phyloP scores from a whole-genome alignment of 2,329 filamentous ascomycete species.

The Aspergillus sp. region DNA sequence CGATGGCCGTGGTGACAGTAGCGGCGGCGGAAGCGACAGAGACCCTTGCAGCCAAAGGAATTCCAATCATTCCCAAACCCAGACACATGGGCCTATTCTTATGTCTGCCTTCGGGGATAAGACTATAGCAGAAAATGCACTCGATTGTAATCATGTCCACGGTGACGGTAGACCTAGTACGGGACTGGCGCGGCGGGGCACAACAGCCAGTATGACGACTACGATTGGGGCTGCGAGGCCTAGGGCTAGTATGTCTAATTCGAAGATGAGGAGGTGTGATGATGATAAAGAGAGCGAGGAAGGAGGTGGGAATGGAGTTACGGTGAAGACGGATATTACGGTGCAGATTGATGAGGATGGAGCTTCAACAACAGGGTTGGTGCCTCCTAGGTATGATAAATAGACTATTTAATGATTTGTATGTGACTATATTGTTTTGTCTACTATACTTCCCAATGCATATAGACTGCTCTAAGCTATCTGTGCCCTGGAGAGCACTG shows the following conservation, averaged over 20 bases:
- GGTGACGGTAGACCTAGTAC: too few species aligned
- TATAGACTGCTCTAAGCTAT: background rate
- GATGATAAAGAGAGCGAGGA: background rate
- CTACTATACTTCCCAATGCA: background rate
- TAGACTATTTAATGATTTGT: background rate
- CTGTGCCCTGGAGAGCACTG: background rate
- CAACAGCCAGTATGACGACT: too few species aligned
- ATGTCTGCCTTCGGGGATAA: conserved; percentile 5
- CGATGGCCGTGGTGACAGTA: background rate
- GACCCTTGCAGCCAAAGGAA: background rate
- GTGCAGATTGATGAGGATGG: conserved; percentile 24
- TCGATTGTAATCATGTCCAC: too few species aligned
- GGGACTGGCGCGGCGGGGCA: too few species aligned
- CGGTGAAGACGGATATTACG: conserved; percentile 33
- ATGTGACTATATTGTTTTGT: background rate
- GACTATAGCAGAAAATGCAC: too few species aligned
- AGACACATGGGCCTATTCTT: background rate
- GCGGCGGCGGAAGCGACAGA: conserved; percentile 1
- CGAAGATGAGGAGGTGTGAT: background rate
- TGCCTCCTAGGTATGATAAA: background rate
- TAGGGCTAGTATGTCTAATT: too few species aligned
- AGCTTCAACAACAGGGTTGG: background rate
- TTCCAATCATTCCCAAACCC: background rate
- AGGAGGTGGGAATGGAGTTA: conserved; percentile 19
- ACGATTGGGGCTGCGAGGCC: too few species aligned